Evolutionary conservation across 2,329 filamentous ascomycete species (phyloP), one percentile per base, ranked within the genome.

Genomic region (Colletotrichum karsti): DNA sequence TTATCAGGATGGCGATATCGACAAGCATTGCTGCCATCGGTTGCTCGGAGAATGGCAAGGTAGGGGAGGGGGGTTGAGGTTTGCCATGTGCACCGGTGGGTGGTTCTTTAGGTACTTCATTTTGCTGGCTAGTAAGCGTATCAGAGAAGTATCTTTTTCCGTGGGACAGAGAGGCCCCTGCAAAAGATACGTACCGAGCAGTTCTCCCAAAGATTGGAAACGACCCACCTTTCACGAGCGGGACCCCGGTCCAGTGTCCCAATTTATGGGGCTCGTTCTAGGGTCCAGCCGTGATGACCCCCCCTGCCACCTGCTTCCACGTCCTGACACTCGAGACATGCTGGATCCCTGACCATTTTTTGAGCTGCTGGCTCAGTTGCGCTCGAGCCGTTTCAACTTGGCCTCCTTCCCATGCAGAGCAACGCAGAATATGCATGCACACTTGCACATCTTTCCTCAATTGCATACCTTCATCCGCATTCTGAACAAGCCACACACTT

Each of bases 1-100:
- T 69, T 71, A 68, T 71, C 63, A 67, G 68, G 62, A 56, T 64
- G 70, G 66, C 57, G 62, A 66, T 75, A 74, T 72, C 35, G 55
- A 70, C 73, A 53, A 71, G 73, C 72, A 74, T 73, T 13, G 24
- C 48, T 30, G 41, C 22, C 53, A 68, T 70, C 64, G 58, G 58
- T 42, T 58, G 46, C 41, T 66, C 62, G 55, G 50, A 35, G 50
- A 54, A 46, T 37, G 42, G 12, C 28, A 26, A 48, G 26, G 48
- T 28, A 20, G 6, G 5, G 48, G n/a, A n/a, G 28, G 28, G 51
- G 26, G 35, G 12, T 22, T 37, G 57, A 50, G 41, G 55, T 37
- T 35, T 55, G 24, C 48, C 63, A 62, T 62, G 50, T 55, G 41
- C 39, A 28, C 42, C 30, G n/a, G 33, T 24, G 55, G 26, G 5